A percentile compares a stretch with the other conserved stretches of the same genome.
These are phyloP conservation scores for Chlamydomonas applanata DNA, from an alignment of 139 green algal genomes.

Conservation along the genomic window DNA sequence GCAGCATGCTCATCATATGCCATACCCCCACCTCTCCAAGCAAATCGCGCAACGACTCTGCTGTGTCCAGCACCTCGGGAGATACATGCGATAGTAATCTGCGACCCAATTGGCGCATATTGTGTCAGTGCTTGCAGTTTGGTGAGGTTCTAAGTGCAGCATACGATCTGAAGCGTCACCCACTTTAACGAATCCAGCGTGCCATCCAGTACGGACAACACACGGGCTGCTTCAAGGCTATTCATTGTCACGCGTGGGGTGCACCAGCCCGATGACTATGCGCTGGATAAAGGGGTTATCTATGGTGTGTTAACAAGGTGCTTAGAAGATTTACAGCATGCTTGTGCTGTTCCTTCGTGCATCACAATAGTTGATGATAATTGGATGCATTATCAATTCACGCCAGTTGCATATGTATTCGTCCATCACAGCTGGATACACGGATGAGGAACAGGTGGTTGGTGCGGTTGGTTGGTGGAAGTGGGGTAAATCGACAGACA, in stretches of 20 bases:
- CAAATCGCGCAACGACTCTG: conserved; percentile 38
- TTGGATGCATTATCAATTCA: too few species aligned
- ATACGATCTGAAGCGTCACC: background rate
- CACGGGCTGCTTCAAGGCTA: conserved; percentile 28
- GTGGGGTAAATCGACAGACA: too few species aligned
- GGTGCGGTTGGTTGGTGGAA: too few species aligned
- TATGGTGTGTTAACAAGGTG: too few species aligned
- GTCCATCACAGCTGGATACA: too few species aligned
- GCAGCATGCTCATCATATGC: background rate
- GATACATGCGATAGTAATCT: conserved; percentile 44
- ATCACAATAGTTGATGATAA: too few species aligned
- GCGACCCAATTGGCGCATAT: background rate
- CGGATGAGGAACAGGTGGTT: too few species aligned
- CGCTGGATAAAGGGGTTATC: too few species aligned
- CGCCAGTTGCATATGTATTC: too few species aligned
- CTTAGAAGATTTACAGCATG: too few species aligned
- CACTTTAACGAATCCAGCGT: conserved; percentile 31
- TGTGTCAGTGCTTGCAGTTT: background rate
- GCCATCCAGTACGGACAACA: conserved; percentile 38
- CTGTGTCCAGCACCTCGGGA: conserved; percentile 40
- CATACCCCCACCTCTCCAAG: conserved; percentile 37
- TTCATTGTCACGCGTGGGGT: conserved; percentile 21
- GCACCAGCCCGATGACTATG: too few species aligned
- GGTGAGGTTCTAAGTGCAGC: background rate
- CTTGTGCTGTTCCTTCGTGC: too few species aligned